phyloP scores from a whole-genome alignment of 2,329 filamentous ascomycete genomes.

The Chaetomium sp. region DNA sequence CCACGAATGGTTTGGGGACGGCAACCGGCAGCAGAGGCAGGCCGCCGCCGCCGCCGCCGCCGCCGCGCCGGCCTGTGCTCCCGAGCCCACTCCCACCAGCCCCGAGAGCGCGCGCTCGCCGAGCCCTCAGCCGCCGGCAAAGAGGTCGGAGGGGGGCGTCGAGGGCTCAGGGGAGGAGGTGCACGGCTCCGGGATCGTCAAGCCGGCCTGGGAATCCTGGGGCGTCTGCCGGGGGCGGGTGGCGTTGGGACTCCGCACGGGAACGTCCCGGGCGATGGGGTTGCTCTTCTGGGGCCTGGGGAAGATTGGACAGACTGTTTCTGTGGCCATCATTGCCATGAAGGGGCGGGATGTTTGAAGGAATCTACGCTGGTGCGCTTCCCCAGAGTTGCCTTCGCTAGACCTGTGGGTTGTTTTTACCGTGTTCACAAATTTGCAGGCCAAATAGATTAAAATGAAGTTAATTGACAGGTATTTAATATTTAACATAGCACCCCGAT shows the following conservation, averaged over 20 bases:
- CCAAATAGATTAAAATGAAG: too few relatives aligned
- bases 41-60: too few relatives aligned
- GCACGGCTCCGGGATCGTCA: background rate
- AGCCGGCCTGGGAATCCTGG: background rate
- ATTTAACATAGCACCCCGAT: too few relatives aligned
- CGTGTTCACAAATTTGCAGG: too few relatives aligned
- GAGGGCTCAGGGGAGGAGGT: background rate
- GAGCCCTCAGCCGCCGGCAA: background rate
- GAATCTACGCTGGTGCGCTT: background rate
- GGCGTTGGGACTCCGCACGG: background rate
- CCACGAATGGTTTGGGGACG: slow-evolving; percentile 23
- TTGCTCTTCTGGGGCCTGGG: background rate
- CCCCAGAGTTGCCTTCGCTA: too few relatives aligned
- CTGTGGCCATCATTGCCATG: too few relatives aligned
- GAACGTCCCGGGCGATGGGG: background rate
- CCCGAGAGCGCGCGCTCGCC: background rate
- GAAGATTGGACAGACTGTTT: background rate
- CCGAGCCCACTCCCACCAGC: background rate
- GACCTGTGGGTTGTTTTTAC: too few relatives aligned
- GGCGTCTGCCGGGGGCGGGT: background rate
- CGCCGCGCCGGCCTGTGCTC: background rate
- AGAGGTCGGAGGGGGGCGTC: background rate
- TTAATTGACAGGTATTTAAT: too few relatives aligned
- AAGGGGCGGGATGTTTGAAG: background rate
- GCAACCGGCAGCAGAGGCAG: background rate